Conservation (phyloP, 495 filamentous ascomycete species). For the Parmelia sp. region DNA sequence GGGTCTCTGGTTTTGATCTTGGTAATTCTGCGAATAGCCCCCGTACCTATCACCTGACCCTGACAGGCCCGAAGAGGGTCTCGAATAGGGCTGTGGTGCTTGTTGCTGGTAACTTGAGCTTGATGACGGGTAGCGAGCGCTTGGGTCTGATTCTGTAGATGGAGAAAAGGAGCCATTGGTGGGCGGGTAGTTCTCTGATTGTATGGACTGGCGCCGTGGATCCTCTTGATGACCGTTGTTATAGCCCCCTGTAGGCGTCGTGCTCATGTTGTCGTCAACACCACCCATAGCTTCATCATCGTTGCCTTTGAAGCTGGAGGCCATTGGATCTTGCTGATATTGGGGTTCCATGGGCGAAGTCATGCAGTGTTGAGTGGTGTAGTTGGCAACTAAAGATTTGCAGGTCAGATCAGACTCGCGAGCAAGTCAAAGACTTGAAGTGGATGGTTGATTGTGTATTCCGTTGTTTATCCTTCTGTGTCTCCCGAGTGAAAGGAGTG, state of each 20-base stretch:
- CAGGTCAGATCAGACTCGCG: background rate
- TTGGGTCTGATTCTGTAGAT: constrained; percentile 39
- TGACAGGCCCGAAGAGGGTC: constrained; percentile 47
- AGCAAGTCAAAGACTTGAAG: background rate
- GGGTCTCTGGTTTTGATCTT: constrained; percentile 40
- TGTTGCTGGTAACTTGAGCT: constrained; percentile 39
- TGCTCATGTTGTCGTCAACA: constrained; percentile 34
- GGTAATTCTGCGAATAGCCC: constrained; percentile 35
- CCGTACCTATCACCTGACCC: constrained; percentile 40
- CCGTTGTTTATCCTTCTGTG: background rate
- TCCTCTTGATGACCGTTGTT: constrained; percentile 35
- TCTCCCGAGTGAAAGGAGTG: background rate
- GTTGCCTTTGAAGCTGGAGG: constrained; percentile 21
- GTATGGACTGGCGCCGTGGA: constrained; percentile 38
- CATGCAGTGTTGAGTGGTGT: background rate
- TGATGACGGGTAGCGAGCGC: constrained; percentile 29
- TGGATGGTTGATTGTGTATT: background rate
- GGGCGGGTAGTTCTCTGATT: constrained; percentile 40
- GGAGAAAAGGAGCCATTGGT: constrained; percentile 38
- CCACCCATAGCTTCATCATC: constrained; percentile 34
- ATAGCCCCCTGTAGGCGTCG: constrained; percentile 28
- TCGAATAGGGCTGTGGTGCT: constrained; percentile 38
- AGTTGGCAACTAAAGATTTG: background rate
- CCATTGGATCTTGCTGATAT: constrained; percentile 32
- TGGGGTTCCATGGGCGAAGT: constrained; percentile 25